Evolutionary conservation across 1,284 basidiomycete genomes (phyloP).

Genomic region (Pseudozyma tsukubaensis): DNA sequence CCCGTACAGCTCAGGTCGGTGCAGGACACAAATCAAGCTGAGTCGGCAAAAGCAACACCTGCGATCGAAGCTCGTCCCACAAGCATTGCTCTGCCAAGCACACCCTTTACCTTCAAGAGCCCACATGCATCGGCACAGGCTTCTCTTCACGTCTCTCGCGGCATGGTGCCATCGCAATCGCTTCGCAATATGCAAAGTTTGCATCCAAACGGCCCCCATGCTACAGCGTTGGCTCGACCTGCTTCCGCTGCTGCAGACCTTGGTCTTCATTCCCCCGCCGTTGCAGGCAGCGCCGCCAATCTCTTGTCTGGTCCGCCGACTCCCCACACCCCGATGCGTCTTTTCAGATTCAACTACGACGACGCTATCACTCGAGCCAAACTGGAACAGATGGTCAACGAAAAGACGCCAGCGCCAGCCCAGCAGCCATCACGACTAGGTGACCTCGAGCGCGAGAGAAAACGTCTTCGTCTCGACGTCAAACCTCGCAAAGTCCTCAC

Average conservation of each 20-base stretch:
- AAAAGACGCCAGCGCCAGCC: conserved; percentile 26
- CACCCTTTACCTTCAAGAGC: conserved; percentile 36
- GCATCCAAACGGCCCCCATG: conserved; percentile 25
- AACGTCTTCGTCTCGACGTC: conserved; percentile 52
- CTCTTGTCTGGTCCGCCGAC: conserved; percentile 37
- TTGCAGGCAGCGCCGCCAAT: conserved; percentile 7
- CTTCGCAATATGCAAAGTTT: conserved; percentile 43
- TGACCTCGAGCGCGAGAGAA: conserved; percentile 48
- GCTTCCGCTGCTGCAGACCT: conserved; percentile 45
- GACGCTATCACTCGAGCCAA: conserved; percentile 47
- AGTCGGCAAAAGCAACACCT: not conserved
- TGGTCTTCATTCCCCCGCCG: conserved; percentile 15
- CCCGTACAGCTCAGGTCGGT: too few relatives aligned
- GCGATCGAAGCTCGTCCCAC: not conserved
- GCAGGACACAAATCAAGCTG: too few relatives aligned
- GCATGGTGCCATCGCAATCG: conserved; percentile 38
- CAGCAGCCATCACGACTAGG: conserved; percentile 17
- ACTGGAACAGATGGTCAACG: conserved; percentile 58
- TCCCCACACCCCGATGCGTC: conserved; percentile 56
- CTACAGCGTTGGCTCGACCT: conserved; percentile 26
- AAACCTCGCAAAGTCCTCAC: conserved; percentile 41
- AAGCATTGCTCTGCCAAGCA: conserved; percentile 19
- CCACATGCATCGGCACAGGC: conserved; percentile 12
- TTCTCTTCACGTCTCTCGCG: conserved; percentile 14
- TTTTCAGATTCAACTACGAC: conserved; percentile 57